These are phyloP conservation scores for Epichloe gansuensis DNA, from an alignment of 2,329 filamentous ascomycete genomes.

Conservation along the genomic window DNA sequence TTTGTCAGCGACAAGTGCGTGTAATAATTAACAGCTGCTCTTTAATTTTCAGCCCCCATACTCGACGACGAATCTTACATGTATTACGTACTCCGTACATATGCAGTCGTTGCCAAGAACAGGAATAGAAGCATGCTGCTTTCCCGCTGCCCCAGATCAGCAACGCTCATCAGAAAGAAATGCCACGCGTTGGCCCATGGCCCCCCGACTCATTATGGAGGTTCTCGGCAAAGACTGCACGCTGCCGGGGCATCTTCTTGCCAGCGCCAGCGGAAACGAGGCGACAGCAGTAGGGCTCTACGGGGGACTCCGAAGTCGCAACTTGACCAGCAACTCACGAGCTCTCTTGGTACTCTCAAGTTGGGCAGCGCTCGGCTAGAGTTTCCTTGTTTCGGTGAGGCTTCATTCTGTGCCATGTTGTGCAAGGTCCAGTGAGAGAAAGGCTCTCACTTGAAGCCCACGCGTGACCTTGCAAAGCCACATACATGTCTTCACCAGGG, in stretches of 20 bases:
- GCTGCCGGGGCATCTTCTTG: not conserved
- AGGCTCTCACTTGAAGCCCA: not conserved
- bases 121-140: too few relatives aligned
- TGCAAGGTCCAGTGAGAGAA: not conserved
- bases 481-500: not conserved
- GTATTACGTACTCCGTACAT: too few relatives aligned
- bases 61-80: not conserved
- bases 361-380: not conserved
- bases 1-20: not conserved
- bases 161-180: too few relatives aligned
- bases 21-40: not conserved
- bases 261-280: too few relatives aligned
- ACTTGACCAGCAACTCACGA: not conserved
- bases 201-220: not conserved
- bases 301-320: not conserved
- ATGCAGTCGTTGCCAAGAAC: too few relatives aligned
- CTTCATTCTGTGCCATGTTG: not conserved
- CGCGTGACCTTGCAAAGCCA: slow-evolving; percentile 4
- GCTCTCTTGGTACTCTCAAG: not conserved
- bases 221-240: not conserved
- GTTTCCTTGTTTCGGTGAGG: not conserved
- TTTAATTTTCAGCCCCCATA: not conserved
- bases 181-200: too few relatives aligned
- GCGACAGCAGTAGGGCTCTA: too few relatives aligned
- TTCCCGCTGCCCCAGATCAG: too few relatives aligned